Base-by-base conservation (phyloP, 805 yeast genomes). In the Nakazawaea siamensis region DNA sequence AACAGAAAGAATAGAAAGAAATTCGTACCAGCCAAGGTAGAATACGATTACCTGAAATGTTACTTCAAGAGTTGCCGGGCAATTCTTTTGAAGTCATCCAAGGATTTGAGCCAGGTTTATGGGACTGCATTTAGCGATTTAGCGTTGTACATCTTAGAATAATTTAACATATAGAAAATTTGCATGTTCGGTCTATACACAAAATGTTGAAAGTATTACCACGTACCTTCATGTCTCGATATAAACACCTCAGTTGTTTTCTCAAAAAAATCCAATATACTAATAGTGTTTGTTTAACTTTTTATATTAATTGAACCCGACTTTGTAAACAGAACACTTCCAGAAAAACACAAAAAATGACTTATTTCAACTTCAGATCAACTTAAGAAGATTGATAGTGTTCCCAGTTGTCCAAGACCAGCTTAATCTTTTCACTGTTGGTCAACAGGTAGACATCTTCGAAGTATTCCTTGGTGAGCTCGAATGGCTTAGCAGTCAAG, bases 401-500 rank as follows among this genome's bases (percentile, higher is more conserved):
- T 53, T 86, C 97, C 99, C 99, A 92, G 73, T 87, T 86, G 45
- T 92, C 97, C 46, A 92, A 65, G 49, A 92, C 83, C 33, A 73
- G 68, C 69, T 86, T 86, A 57, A 94, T 83, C 73, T 84, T 86
- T 36, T 85, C 94, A 33, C 95, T 83, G 28, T 82, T 79, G 33
- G 99, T 92, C 60, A 92, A 73, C 40, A 79, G 74, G 58, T 90
- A 92, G 35, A 92, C 99, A 50, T 85, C 94, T 69, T 94, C 82
- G 70, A 92, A 92, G 69, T 92, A 92, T 61, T 88, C 97, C 69
- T 86, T 92, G 27, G 97, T 81, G 49, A 92, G 80, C 64, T 82
- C 78, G 60, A 92, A 92, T 49, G 99, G 98, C 66, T 77, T 85
- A 44, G 98, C 98, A 46, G 98, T 94, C 71, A 92, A 76, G 70